These are phyloP conservation scores for Endothia cerciana DNA, from an alignment of 2,329 filamentous ascomycete genomes.

Conservation along the genomic window DNA sequence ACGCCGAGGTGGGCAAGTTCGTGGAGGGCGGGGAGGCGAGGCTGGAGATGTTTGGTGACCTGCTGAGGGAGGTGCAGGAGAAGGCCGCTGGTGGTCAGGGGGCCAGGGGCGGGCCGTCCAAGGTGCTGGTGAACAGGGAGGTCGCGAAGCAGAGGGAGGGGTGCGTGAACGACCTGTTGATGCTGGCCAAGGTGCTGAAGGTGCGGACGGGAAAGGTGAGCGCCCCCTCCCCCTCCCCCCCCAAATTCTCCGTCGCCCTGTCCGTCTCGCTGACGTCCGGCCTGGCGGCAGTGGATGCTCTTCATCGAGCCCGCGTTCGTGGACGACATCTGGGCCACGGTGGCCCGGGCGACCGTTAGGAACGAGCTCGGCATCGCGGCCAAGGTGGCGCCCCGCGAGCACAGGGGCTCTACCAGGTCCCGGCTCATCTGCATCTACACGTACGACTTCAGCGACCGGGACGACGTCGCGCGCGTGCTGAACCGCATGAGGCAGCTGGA, in stretches of 20 bases:
- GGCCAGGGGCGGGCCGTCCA: constrained; percentile 34
- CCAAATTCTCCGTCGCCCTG: constrained; percentile 32
- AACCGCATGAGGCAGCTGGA: constrained; percentile 63
- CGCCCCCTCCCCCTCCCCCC: constrained; percentile 37
- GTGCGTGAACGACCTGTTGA: constrained; percentile 59
- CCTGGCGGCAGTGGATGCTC: constrained; percentile 68
- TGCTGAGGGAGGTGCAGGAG: constrained; percentile 53
- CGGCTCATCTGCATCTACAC: constrained; percentile 81
- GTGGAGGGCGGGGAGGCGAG: constrained; percentile 56
- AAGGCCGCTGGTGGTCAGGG: neutral
- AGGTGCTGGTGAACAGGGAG: constrained; percentile 46
- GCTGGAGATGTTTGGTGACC: constrained; percentile 48
- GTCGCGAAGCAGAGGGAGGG: constrained; percentile 55
- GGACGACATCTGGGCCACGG: constrained; percentile 65
- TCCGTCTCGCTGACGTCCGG: constrained; percentile 23
- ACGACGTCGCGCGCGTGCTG: constrained; percentile 72
- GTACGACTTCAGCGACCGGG: constrained; percentile 68
- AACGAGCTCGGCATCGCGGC: constrained; percentile 73
- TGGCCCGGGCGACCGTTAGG: constrained; percentile 69
- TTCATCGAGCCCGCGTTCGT: constrained; percentile 61
- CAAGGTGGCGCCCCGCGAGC: constrained; percentile 68
- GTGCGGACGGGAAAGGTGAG: constrained; percentile 69
- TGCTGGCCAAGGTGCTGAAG: constrained; percentile 61
- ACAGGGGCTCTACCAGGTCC: constrained; percentile 45
- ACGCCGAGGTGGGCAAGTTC: constrained; percentile 53